A percentile compares a stretch with the other conserved stretches of the same genome.
phyloP scores from a whole-genome alignment of 345 rosid species.

The Rhodamnia argentea region DNA sequence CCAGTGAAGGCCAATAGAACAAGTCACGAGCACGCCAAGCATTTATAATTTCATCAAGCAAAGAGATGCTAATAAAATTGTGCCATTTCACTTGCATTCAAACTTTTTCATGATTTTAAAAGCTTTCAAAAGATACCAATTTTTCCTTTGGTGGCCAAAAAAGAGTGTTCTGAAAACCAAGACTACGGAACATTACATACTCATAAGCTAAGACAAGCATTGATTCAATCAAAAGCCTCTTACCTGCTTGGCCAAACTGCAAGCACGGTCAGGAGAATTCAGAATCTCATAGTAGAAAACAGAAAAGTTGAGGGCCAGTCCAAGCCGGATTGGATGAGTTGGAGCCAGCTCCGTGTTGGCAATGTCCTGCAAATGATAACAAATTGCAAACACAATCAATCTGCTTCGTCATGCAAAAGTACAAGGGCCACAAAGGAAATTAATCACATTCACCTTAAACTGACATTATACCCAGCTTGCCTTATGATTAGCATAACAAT shows the following conservation, averaged over 20 bases:
- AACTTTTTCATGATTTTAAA: background rate
- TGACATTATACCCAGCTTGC: background rate
- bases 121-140: background rate
- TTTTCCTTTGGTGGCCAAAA: background rate
- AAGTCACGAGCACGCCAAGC: background rate
- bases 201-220: background rate
- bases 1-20: background rate
- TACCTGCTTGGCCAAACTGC: slow-evolving; percentile 91
- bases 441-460: background rate
- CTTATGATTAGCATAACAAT: background rate
- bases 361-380: slow-evolving; percentile 45
- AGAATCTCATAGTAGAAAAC: slow-evolving; percentile 89
- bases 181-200: background rate
- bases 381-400: background rate
- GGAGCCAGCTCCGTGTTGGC: slow-evolving; percentile 80
- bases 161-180: background rate
- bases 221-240: background rate
- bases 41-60: background rate
- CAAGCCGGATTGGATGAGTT: slow-evolving; percentile 87
- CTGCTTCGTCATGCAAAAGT: background rate
- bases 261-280: slow-evolving; percentile 91
- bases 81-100: background rate
- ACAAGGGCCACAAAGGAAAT: background rate
- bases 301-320: slow-evolving; percentile 83
- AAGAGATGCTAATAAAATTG: background rate